Evolutionary conservation across 148 eudicot species (phyloP).

Genomic region (Chenopodium album): DNA sequence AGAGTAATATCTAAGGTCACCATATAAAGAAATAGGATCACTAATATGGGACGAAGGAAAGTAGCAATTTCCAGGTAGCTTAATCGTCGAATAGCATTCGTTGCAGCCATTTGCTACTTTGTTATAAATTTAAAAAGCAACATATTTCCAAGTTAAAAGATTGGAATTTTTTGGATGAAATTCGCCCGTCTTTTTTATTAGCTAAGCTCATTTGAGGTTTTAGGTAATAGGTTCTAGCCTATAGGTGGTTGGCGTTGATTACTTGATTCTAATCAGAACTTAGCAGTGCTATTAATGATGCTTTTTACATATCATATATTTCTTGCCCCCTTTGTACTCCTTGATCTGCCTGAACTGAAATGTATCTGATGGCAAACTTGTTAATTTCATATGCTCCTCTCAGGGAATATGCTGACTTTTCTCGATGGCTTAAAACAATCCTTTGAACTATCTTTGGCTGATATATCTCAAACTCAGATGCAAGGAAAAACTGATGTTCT

Average conservation of each 20-base stretch:
- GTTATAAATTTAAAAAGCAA: background rate
- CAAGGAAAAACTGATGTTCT: slow-evolving; percentile 96
- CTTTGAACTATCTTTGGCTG: slow-evolving; percentile 94
- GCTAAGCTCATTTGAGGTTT: background rate
- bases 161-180: no score
- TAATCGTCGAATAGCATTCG: background rate
- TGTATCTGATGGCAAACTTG: background rate
- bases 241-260: no score
- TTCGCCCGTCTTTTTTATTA: background rate
- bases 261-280: background rate
- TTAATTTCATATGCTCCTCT: background rate
- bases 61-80: background rate
- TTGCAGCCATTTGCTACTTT: no score
- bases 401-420: slow-evolving; percentile 84
- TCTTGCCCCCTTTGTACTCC: background rate
- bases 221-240: no score
- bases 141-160: background rate
- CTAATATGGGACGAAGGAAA: background rate
- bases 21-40: no score
- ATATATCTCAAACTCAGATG: slow-evolving; percentile 90
- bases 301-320: no score
- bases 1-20: no score
- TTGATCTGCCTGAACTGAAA: background rate
- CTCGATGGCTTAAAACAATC: slow-evolving; percentile 81
- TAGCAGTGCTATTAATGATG: background rate